Evolutionary conservation across 176 grass and related monocot species (phyloP).

Genomic region (Eleusine indica): DNA sequence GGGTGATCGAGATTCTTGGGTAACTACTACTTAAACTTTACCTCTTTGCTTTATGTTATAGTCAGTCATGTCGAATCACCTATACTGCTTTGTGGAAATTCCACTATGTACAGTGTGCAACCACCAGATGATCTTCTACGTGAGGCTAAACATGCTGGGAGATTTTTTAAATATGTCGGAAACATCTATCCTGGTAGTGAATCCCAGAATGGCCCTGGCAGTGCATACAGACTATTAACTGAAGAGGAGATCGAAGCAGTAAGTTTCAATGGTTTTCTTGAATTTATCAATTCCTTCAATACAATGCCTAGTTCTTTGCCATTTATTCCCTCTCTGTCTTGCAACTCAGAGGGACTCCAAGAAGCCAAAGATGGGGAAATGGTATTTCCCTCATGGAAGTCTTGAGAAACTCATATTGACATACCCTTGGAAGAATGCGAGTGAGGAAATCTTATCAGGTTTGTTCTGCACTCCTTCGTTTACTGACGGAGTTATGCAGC

Average conservation of each 20-base stretch:
- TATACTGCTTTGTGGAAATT: constrained; percentile 39
- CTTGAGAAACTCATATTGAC: constrained; percentile 80
- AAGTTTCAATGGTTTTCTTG: constrained; percentile 51
- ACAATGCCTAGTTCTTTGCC: constrained; percentile 24
- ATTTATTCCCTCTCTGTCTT: constrained; percentile 34
- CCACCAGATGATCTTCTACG: constrained; percentile 85
- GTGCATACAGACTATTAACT: constrained; percentile 78
- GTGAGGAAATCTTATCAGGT: constrained; percentile 73
- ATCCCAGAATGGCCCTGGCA: constrained; percentile 38
- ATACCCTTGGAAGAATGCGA: constrained; percentile 83
- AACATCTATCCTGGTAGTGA: constrained; percentile 60
- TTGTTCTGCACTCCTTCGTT: constrained; percentile 37
- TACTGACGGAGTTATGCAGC: not conserved
- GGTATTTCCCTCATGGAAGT: constrained; percentile 84
- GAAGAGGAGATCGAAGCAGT: constrained; percentile 84
- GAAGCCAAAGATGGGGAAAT: constrained; percentile 80
- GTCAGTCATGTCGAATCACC: not conserved
- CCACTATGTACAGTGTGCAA: constrained; percentile 66
- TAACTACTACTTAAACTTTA: constrained; percentile 43
- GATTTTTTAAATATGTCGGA: constrained; percentile 86
- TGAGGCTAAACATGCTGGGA: constrained; percentile 77
- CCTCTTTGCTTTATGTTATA: constrained; percentile 24
- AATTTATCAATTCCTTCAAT: constrained; percentile 32
- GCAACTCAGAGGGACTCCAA: constrained; percentile 74
- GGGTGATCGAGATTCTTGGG: constrained; percentile 92